Evolutionary conservation across 1,284 basidiomycete genomes (phyloP), one percentile per base, ranked within the genome.

Genomic region (Sporisorium exsertum): DNA sequence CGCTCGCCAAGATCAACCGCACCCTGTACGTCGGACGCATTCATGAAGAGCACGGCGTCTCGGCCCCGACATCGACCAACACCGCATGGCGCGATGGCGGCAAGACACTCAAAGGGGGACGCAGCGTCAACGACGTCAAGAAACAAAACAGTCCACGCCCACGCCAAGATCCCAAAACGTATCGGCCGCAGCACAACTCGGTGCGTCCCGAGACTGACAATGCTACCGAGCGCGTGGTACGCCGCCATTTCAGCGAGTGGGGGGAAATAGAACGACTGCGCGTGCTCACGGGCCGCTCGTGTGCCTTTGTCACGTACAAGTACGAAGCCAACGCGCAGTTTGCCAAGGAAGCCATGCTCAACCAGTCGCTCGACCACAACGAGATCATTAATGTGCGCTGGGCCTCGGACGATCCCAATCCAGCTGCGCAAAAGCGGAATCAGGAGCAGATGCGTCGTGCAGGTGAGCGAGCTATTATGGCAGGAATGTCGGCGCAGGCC

Each of bases 271-370:
- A 95, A 83, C 90, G 91, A 82, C 94, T 96, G 84, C 93, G 94
- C 60, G 92, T 98, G 33, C 88, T 99, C 35, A 93, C 95, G 84
- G 94, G 94, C 85, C 92, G 96, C 64, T 94, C 93, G 58, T 95
- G 98, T 65, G 97, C 94, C 0, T 99, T 99, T 87, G 95, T 99
- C 53, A 97, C 95, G 2, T 99, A 96, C 87, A 90, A 91, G 58
- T 90, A 90, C 46, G 96, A 99, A 84, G 70, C 79, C 83, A 92
- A 61, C 88, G 97, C 94, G 0, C 94, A 97, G 83, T 99, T 99
- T 85, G 97, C 96, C 18, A 98, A 98, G 85, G 97, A 99, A 87
- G 91, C 97, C 0, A 99, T 99, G 97, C 94, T 95, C 47, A 95
- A 95, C 86, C 97, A 99, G 87, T 96, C 94, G 26, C 88, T 99